Percentiles rank a stretch among this genome's conserved stretches.
These are phyloP conservation scores for Xylariaceae sp. DNA, from an alignment of 2,329 filamentous ascomycete species.

Conservation along the genomic window DNA sequence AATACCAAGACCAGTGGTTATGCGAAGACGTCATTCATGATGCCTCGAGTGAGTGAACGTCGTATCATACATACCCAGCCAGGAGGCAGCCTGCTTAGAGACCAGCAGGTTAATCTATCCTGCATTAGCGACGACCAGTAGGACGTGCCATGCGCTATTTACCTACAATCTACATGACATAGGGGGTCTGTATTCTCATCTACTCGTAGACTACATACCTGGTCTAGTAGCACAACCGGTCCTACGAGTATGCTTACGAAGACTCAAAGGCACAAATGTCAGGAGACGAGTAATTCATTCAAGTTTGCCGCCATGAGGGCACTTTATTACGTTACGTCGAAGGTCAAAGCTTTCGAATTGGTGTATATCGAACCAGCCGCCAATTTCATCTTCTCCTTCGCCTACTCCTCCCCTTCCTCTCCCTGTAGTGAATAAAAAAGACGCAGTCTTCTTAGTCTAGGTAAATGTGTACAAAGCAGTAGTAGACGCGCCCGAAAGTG, in stretches of 20 bases:
- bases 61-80: no score
- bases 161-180: no score
- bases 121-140: no score
- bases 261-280: background rate
- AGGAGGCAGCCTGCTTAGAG: no score
- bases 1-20: background rate
- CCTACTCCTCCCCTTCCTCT: background rate
- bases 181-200: no score
- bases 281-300: background rate
- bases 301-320: background rate
- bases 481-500: background rate
- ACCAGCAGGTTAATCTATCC: no score
- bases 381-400: background rate
- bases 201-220: no score
- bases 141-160: no score
- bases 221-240: no score
- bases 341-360: background rate
- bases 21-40: background rate
- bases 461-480: conserved; percentile 11
- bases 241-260: background rate
- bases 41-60: background rate
- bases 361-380: conserved; percentile 1
- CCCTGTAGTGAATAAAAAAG: background rate
- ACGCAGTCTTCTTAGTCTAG: background rate
- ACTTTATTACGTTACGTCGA: background rate